phyloP scores from a whole-genome alignment of 257 asterid species.

The Solanum dulcamara region DNA sequence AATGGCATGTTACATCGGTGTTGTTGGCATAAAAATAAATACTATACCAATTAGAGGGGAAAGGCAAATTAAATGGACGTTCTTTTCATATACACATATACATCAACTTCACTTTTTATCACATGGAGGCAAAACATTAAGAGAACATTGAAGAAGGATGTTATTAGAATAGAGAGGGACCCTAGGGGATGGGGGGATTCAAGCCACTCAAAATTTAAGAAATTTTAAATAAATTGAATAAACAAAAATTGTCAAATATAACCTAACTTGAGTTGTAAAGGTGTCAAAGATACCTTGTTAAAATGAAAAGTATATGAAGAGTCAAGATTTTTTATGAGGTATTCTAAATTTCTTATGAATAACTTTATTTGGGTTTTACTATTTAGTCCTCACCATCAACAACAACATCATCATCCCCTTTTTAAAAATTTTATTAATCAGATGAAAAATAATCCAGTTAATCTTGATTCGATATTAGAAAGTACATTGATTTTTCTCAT shows the following conservation, averaged over 20 bases:
- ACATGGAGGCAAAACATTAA: neutral
- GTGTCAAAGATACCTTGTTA: neutral
- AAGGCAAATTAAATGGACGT: neutral
- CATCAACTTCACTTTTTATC: neutral
- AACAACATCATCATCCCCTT: too few species aligned
- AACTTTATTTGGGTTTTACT: neutral
- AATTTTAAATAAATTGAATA: neutral
- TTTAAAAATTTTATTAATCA: too few species aligned
- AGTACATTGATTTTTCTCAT: neutral
- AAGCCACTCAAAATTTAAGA: neutral
- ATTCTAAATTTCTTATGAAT: neutral
- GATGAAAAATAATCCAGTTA: too few species aligned
- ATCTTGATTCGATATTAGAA: neutral
- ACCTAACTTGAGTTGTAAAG: neutral
- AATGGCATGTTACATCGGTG: conserved; percentile 13
- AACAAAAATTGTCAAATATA: neutral
- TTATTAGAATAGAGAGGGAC: neutral
- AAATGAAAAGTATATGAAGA: neutral
- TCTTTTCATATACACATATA: neutral
- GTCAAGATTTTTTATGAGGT: neutral
- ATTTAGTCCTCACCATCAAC: too few species aligned
- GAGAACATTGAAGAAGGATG: neutral
- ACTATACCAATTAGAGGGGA: neutral
- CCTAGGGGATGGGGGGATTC: neutral
- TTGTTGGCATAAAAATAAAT: neutral